Conservation (phyloP, 2,329 filamentous ascomycete genomes). For the Acephala macrosclerotiorum region DNA sequence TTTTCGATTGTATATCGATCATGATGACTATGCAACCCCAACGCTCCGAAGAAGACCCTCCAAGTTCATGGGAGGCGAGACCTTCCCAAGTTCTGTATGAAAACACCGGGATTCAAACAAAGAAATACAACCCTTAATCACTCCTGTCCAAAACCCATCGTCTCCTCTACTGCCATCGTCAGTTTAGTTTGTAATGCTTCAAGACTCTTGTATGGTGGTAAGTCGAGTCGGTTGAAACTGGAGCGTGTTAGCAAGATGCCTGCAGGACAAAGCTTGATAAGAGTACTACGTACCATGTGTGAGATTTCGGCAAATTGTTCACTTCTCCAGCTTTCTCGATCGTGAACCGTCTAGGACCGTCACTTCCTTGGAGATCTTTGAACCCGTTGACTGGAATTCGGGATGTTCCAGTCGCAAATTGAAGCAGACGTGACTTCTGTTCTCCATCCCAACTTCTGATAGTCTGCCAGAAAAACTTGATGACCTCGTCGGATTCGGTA, state of each 20-base stretch:
- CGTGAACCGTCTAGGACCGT: conserved; percentile 93
- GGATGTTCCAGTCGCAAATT: conserved; percentile 97
- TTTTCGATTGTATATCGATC: conserved; percentile 28
- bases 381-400: conserved; percentile 99
- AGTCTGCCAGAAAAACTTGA: conserved; percentile 98
- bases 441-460: conserved; percentile 97
- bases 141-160: conserved; percentile 98
- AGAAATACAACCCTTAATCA: conserved; percentile 49
- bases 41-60: conserved; percentile 15
- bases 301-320: conserved; percentile 90
- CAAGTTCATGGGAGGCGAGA: conserved; percentile 12
- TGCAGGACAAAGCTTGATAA: conserved; percentile 6
- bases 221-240: conserved; percentile 96
- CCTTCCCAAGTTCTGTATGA: conserved; percentile 33
- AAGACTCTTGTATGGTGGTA: conserved; percentile 90
- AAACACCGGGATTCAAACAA: conserved; percentile 34
- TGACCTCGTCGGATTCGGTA: conserved; percentile 96
- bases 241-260: conserved; percentile 31
- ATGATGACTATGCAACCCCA: conserved; percentile 28
- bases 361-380: conserved; percentile 97
- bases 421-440: conserved; percentile 93
- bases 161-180: conserved; percentile 97
- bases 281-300: conserved; percentile 81
- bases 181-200: conserved; percentile 89
- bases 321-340: conserved; percentile 97